Evolutionary conservation across 805 yeast species (phyloP), one percentile per base, ranked within the genome.

Genomic region (Saccharomycopsis selenospora): DNA sequence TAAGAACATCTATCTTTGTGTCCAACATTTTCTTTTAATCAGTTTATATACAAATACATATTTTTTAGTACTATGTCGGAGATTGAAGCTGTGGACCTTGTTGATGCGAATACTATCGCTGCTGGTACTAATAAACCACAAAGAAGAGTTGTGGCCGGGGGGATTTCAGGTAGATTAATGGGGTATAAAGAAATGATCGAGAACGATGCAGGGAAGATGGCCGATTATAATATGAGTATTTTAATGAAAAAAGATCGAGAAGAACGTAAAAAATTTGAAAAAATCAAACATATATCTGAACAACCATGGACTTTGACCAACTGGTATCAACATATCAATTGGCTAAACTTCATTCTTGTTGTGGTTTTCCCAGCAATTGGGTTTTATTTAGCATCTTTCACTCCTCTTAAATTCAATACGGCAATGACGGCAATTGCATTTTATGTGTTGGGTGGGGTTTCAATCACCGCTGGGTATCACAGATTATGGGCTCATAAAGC

Each of bases 391-490:
- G 74, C 82, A 13, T 11, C 28, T 14, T 29, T 25, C n/a, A 26
- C 23, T n/a, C 77, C 79, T 6, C 73, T 85, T 33, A 71, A 71
- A 40, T 52, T 58, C 49, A 72, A 76, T 56, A 74, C 83, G 3
- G 54, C 69, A 1, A 49, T 66, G 0, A 68, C 80, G 50, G 73
- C 82, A 0, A 43, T 82, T 18, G 46, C 73, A 14, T 65, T 80
- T 47, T 85, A 82, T 61, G 59, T 66, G n/a, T 63, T 79, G 46
- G 77, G 82, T 53, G 95, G 95, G 58, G 54, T 82, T 23, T 83
- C 91, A 40, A 82, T 85, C 63, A 85, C 93, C 18, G 93, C 85
- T 13, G 95, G 95, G 45, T 85, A 85, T 66, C 95, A 85, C 61
- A 72, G 95, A 66, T 69, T 82, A 55, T 85, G 81, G 80, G 70